These are phyloP conservation scores for Carex cristatella DNA, from an alignment of 176 grass and related monocot genomes.

Conservation along the genomic window DNA sequence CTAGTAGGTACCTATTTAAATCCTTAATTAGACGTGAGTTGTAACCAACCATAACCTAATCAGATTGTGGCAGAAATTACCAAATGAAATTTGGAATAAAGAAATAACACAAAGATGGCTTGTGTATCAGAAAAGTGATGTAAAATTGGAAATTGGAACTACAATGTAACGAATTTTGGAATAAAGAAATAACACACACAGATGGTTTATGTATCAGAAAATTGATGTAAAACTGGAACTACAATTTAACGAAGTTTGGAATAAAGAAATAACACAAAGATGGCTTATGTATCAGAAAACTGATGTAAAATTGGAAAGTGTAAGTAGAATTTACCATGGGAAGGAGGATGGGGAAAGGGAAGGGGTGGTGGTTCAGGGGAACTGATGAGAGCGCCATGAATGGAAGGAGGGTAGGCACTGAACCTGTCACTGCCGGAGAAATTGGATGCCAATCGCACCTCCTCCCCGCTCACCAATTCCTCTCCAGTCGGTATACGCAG, in stretches of 20 bases:
- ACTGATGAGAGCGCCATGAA: slow-evolving; percentile 53
- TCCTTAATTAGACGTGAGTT: not conserved
- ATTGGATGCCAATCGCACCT: slow-evolving; percentile 57
- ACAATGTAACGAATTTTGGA: not conserved
- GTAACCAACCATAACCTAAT: not conserved
- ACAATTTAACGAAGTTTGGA: not conserved
- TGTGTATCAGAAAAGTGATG: not conserved
- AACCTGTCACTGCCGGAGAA: slow-evolving; percentile 39
- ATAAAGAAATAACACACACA: not conserved
- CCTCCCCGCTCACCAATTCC: slow-evolving; percentile 61
- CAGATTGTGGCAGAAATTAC: no score
- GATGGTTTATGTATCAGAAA: not conserved
- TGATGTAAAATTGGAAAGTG: not conserved
- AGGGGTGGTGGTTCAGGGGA: slow-evolving; percentile 19
- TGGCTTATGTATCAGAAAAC: not conserved
- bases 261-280: not conserved
- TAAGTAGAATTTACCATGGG: not conserved
- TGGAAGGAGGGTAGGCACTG: slow-evolving; percentile 49
- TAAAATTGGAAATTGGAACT: not conserved
- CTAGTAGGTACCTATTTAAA: not conserved
- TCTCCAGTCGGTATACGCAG: slow-evolving; percentile 18
- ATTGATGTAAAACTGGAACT: not conserved
- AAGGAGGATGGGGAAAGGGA: slow-evolving; percentile 5
- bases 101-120: not conserved
- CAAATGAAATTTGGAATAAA: not conserved